Evolutionary conservation across 2,329 filamentous ascomycete species (phyloP).

Genomic region (Metarhizium album): DNA sequence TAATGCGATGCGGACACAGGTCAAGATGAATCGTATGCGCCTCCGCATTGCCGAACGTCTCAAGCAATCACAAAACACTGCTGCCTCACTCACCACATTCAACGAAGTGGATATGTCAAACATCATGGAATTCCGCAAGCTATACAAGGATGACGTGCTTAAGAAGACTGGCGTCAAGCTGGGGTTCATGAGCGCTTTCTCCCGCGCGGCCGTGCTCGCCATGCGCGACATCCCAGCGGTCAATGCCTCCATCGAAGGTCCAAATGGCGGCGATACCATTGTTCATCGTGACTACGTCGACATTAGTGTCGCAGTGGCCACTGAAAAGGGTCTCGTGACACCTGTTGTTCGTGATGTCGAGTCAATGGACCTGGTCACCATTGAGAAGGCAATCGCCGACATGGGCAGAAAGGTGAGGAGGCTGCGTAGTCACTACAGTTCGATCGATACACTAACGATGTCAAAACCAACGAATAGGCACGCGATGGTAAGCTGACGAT

Average conservation of each 20-base stretch:
- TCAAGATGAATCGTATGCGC: constrained; percentile 99
- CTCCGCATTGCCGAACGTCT: constrained; percentile 92
- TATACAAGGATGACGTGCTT: constrained; percentile 92
- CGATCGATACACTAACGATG: not conserved
- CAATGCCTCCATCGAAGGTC: constrained; percentile 94
- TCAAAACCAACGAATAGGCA: constrained; percentile 43
- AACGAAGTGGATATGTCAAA: constrained; percentile 99
- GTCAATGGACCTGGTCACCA: constrained; percentile 73
- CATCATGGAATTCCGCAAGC: constrained; percentile 91
- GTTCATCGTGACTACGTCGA: constrained; percentile 98
- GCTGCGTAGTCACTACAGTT: constrained; percentile 8
- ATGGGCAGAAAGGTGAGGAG: constrained; percentile 77
- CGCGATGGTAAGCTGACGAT: constrained; percentile 95
- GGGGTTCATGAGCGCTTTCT: constrained; percentile 99
- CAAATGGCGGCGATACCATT: constrained; percentile 90
- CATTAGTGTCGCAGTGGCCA: constrained; percentile 92
- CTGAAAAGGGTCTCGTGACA: constrained; percentile 93
- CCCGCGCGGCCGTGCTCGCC: constrained; percentile 76
- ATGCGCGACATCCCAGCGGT: constrained; percentile 93
- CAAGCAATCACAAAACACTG: constrained; percentile 98
- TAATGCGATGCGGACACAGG: constrained; percentile 37
- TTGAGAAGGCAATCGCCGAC: constrained; percentile 85
- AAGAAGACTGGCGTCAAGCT: constrained; percentile 97
- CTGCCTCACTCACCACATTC: constrained; percentile 93
- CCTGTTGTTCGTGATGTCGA: constrained; percentile 94